Conservation (phyloP, 1,284 basidiomycete genomes). For the Tylopilus sp. region DNA sequence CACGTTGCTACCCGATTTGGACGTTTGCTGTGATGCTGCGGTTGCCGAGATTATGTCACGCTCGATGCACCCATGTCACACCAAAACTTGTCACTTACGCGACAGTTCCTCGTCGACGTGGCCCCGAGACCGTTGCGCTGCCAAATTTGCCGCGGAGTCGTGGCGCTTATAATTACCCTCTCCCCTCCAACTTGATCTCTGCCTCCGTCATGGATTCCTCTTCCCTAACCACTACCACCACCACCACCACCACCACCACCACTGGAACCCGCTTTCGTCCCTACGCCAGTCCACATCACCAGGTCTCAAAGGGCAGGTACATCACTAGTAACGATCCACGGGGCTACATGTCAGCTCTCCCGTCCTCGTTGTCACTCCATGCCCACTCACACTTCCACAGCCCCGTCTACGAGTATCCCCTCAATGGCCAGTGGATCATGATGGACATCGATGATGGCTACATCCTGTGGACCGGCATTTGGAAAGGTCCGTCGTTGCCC, state of each 20-base stretch:
- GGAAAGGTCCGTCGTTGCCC: constrained; percentile 60
- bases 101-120: constrained; percentile 37
- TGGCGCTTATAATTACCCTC: constrained; percentile 27
- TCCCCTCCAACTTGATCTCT: constrained; percentile 13
- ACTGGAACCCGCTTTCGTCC: constrained; percentile 63
- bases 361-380: not conserved
- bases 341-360: constrained; percentile 67
- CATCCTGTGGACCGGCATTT: constrained; percentile 83
- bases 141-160: constrained; percentile 34
- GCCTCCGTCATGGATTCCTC: constrained; percentile 18
- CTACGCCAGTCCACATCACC: constrained; percentile 72
- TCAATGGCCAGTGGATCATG: constrained; percentile 89
- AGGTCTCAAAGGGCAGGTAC: constrained; percentile 79
- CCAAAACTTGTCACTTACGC: constrained; percentile 19
- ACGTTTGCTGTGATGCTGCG: constrained; percentile 32
- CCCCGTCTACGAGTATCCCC: constrained; percentile 81
- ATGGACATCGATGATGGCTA: constrained; percentile 89
- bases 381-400: constrained; percentile 37
- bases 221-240: constrained; percentile 34
- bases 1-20: constrained; percentile 31
- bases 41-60: constrained; percentile 37
- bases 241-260: constrained; percentile 36
- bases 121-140: constrained; percentile 29
- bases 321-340: constrained; percentile 83
- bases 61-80: constrained; percentile 26